A percentile compares a stretch with the other conserved stretches of the same genome.
These are phyloP conservation scores for Mallotus repandus DNA, from an alignment of 441 rosid genomes.

Conservation along the genomic window DNA sequence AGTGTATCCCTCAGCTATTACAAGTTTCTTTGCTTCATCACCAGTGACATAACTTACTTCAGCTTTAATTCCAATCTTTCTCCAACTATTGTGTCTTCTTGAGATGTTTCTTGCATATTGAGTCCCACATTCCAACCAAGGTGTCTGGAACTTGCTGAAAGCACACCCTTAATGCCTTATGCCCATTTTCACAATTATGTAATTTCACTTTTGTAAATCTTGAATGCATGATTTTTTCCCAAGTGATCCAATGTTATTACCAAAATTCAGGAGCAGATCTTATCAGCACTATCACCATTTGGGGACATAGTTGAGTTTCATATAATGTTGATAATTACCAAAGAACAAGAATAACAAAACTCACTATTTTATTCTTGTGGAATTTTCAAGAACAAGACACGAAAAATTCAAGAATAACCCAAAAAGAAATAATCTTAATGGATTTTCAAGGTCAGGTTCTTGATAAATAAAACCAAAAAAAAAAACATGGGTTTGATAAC, in stretches of 20 bases:
- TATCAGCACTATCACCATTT: neutral
- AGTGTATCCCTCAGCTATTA: constrained; percentile 56
- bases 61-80: constrained; percentile 55
- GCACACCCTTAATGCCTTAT: constrained; percentile 29
- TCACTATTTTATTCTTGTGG: neutral
- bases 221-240: neutral
- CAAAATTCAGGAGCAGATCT: neutral
- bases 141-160: constrained; percentile 54
- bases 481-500: neutral
- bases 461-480: neutral
- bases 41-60: constrained; percentile 72
- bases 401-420: too few species aligned
- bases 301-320: neutral
- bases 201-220: constrained; percentile 13
- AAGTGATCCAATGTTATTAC: neutral
- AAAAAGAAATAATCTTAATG: neutral
- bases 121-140: constrained; percentile 45
- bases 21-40: constrained; percentile 77
- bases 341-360: neutral
- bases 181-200: constrained; percentile 16
- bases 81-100: constrained; percentile 36
- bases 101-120: constrained; percentile 38
- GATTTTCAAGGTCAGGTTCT: neutral
- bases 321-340: neutral
- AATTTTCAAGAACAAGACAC: too few species aligned